phyloP scores from a whole-genome alignment of 139 green algal genomes.

The Chlorella vulgaris region DNA sequence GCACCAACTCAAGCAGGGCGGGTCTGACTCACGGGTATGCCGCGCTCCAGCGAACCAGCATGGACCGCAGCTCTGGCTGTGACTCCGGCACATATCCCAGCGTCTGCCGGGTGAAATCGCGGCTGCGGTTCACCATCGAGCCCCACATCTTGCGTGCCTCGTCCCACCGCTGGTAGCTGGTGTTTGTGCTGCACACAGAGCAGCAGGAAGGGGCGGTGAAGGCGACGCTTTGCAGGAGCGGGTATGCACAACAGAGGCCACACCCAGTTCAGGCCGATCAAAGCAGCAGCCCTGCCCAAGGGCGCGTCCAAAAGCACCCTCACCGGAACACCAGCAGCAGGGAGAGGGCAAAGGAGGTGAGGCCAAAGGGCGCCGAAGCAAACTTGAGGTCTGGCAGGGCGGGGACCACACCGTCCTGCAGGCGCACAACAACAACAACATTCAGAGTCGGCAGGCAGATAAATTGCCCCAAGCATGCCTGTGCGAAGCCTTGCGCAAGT shows the following conservation, averaged over 20 bases:
- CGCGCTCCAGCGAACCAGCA: slow-evolving; percentile 47
- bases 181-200: slow-evolving; percentile 55
- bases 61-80: neutral
- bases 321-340: slow-evolving; percentile 29
- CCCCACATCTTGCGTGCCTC: slow-evolving; percentile 53
- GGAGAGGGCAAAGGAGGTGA: slow-evolving; percentile 26
- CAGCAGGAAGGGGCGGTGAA: slow-evolving; percentile 26
- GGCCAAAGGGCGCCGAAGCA: neutral
- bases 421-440: too few relatives aligned
- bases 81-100: neutral
- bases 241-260: neutral
- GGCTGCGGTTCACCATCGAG: slow-evolving; percentile 33
- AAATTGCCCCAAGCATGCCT: too few relatives aligned
- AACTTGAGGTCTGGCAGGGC: neutral
- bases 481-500: too few relatives aligned
- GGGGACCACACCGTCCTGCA: slow-evolving; percentile 1
- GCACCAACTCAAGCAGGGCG: neutral
- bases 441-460: too few relatives aligned
- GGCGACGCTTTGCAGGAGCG: slow-evolving; percentile 5
- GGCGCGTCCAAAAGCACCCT: neutral
- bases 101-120: slow-evolving; percentile 41
- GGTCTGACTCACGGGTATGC: slow-evolving; percentile 16
- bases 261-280: neutral
- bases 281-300: neutral
- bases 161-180: slow-evolving; percentile 51